Evolutionary conservation across 371 early-diverging fungal species (phyloP), one percentile per base, ranked within the genome.

Genomic region (Mortierella sp.): DNA sequence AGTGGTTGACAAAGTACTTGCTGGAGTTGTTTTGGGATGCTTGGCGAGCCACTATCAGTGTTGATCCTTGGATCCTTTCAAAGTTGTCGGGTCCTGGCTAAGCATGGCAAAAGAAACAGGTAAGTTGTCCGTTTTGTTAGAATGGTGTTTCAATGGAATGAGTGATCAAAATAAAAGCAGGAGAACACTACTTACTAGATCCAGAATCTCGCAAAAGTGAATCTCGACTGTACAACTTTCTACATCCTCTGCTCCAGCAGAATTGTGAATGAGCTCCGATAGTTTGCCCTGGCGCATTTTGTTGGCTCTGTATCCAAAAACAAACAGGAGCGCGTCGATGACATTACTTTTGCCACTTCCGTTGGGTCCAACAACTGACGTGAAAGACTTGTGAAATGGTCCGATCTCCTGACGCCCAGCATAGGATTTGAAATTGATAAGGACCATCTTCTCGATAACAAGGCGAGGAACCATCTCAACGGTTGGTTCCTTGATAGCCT

Each of bases 281-380:
- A 98, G 82, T 70, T 95, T 95, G 19, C 93, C 94, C 81, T 99
- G 99, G 50, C 99, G 89, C 91, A 99, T 95, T 80, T 99, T 99
- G 85, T 92, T 97, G 16, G 99, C 99, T 58, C 97, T 87, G 83
- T 96, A 99, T 19, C 99, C 99, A 87, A 99, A 99, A 34, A 99
- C 99, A 83, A 99, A 99, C 28, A 99, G 83, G 38, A 99, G 86
- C 1, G 97, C 90, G 82, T 99, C 99, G 71, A 99, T 99, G 19
- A 99, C 99, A 73, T 99, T 99, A 10, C 98, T 97, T 83, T 98
- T 99, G 34, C 99, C 99, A 19, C 96, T 96, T n/a, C 99, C 99
- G 71, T 99, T 99, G 5, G 99, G 99, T 0, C 99, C 99, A 14
- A 99, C 99, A 48, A 94, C 85, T 53, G 90, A 70, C 7, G 95